Percentiles rank a stretch among this genome's conserved stretches.
Evolutionary conservation across 2,329 filamentous ascomycete genomes (phyloP).

Genomic region (Pseudodiploospora longispora): DNA sequence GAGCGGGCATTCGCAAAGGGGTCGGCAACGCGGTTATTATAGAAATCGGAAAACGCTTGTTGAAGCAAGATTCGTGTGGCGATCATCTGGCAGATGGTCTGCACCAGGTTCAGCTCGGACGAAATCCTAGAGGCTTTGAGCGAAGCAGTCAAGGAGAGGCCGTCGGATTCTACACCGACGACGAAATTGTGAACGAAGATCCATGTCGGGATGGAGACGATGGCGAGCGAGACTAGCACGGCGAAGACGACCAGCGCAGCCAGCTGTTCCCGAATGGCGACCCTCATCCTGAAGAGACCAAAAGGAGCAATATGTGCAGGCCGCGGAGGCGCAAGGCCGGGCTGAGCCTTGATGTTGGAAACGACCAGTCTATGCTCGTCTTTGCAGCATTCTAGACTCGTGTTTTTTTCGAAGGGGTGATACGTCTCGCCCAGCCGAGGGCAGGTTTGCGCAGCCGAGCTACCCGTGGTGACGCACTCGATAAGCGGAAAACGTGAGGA

Average conservation of each 20-base stretch:
- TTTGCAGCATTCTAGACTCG: no score
- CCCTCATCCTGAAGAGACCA: constrained; percentile 51
- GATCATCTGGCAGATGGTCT: constrained; percentile 65
- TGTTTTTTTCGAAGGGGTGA: no score
- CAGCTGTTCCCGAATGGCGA: constrained; percentile 83
- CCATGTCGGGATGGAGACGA: constrained; percentile 72
- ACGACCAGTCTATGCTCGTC: no score
- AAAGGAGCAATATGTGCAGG: background rate
- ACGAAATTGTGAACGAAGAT: constrained; percentile 50
- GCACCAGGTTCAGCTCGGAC: constrained; percentile 69
- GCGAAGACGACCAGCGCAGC: constrained; percentile 69
- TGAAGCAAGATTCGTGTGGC: constrained; percentile 58
- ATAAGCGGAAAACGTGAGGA: no score
- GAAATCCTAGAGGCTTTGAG: constrained; percentile 78
- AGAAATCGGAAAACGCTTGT: constrained; percentile 42
- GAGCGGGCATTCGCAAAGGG: constrained; percentile 54
- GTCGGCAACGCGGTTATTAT: constrained; percentile 40
- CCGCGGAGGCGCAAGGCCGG: no score
- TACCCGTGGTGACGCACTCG: no score
- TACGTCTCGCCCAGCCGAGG: no score
- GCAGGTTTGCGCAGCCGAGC: no score
- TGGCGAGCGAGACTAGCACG: constrained; percentile 64
- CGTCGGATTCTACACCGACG: constrained; percentile 43
- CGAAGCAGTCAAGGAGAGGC: constrained; percentile 70
- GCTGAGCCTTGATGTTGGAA: no score